Conservation (phyloP, 169 alveolate genomes). For the Besnoitia besnoiti region DNA sequence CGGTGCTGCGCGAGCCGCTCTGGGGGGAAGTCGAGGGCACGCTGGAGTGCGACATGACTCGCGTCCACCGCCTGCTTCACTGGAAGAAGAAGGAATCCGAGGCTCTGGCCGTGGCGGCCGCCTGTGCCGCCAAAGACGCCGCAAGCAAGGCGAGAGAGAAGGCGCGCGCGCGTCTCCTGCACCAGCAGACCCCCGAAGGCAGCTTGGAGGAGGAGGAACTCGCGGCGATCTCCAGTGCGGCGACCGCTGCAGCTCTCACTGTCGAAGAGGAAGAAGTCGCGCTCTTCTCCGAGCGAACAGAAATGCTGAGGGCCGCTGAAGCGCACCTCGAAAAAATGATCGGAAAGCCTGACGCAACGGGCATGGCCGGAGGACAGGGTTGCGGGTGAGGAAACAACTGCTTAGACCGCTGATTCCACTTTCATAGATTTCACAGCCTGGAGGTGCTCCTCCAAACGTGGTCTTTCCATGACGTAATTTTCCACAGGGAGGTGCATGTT, state of each 20-base stretch:
- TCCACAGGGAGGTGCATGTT: too few species aligned
- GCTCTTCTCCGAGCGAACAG: neutral
- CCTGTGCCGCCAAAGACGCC: neutral
- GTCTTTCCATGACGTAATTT: too few species aligned
- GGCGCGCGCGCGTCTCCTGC: neutral
- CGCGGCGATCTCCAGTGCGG: neutral
- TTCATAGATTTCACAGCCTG: too few species aligned
- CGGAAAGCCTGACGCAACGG: too few species aligned
- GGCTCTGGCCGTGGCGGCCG: slow-evolving; percentile 18
- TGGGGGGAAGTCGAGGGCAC: slow-evolving; percentile 40
- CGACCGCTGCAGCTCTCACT: neutral
- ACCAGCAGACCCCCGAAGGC: neutral
- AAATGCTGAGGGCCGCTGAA: neutral
- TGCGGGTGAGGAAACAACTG: too few species aligned
- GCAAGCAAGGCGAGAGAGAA: slow-evolving; percentile 7
- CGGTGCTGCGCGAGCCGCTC: slow-evolving; percentile 9
- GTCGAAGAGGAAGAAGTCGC: slow-evolving; percentile 25
- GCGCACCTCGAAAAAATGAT: neutral
- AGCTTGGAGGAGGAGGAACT: neutral
- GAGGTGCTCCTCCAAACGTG: too few species aligned
- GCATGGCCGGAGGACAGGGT: too few species aligned
- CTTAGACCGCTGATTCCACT: too few species aligned
- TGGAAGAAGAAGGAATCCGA: slow-evolving; percentile 18
- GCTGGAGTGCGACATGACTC: slow-evolving; percentile 22
- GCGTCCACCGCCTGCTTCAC: slow-evolving; percentile 12